Evolutionary conservation across 148 eudicot genomes (phyloP), one percentile per base, ranked within the genome.

Genomic region (Dysphania ambrosioides): DNA sequence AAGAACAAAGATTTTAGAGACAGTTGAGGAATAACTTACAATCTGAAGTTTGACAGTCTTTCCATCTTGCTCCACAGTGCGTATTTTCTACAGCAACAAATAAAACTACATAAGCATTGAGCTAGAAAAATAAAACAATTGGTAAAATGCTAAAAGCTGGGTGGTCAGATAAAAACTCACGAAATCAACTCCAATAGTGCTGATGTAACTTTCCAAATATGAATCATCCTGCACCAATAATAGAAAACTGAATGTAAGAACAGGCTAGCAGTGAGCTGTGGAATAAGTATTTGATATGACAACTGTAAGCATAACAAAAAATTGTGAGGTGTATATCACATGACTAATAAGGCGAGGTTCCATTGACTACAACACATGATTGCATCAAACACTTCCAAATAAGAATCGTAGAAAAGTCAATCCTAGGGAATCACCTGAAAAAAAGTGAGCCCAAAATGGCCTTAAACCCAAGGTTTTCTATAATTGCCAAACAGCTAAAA

Each of bases 61-160:
- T 72, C 77, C 87, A 73, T 85, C 87, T 79, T 85, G 87, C 82
- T 85, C 87, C 74, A 85, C 85, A 41, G 87, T 85, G 75, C 87
- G 87, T 1, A 82, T 85, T 85, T 85, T 85, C 87, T 85, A 74
- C 74, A 81, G 6, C 26, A 73, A 41, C 47, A 73, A 77, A 58
- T 8, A 77, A 0, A 67, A 49, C 40, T n/a, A n/a, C n/a, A 49
- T 82, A 49, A 62, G 79, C 61, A 53, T 38, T n/a, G 9, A 72
- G 31, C 59, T 35, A 21, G 9, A 27, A 32, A 75, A 41, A 61
- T 19, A 42, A 59, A 78, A n/a, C 40, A 51, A 55, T 29, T 55
- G 29, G 21, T n/a, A n/a, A n/a, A n/a, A n/a, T 19, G 40, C 35
- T 21, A 68, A 42, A 77, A 23, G 41, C 23, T 72, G 63, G 41